Evolutionary conservation across 305 asterid species (phyloP), one percentile per base, ranked within the genome.

Genomic region (Fraxinus greggii): DNA sequence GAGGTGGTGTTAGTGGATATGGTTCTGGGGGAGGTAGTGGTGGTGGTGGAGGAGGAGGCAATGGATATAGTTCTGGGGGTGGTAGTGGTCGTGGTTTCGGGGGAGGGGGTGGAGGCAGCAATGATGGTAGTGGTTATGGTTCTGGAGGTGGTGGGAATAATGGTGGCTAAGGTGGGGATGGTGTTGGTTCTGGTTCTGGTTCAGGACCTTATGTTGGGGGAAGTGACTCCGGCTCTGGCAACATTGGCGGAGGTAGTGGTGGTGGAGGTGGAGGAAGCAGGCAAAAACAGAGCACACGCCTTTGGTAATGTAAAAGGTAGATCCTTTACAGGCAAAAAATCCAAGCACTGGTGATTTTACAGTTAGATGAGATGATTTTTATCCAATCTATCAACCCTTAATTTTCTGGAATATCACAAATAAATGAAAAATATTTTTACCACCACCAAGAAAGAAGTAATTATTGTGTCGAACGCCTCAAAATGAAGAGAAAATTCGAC

Each of bases 31-130:
- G 76, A 1, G 78, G 81, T 76, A 73, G 79, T 3, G 33, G 19
- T 77, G 81, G 85, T 12, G 45, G 76, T 0, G 61, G 82, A 51
- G 86, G 84, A 21, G 24, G 63, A 0, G 86, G 79, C 32, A 69
- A 42, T 4, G 79, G 76, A 17, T 86, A 80, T 3, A 67, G 72
- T 2, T 83, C 79, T 2, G 77, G 48, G 1, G 83, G 84, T 2
- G 56, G 54, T 13, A 0, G 48, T 1, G 90, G 89, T 12, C 63
- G 82, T 8, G 79, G 84, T 0, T 42, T 54, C 3, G 86, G 85
- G 10, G 83, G 83, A 7, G 80, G 78, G 0, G 78, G 63, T 23
- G 82, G 83, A 2, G 83, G 79, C 5, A 80, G 78, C 10, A 9
- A 56, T 5, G 70, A 88, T 1, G 59, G 40, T 0, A 75, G 82